Base-by-base conservation (phyloP, 225 moss, liverwort and hornwort genomes). In the Ulota crispa region DNA sequence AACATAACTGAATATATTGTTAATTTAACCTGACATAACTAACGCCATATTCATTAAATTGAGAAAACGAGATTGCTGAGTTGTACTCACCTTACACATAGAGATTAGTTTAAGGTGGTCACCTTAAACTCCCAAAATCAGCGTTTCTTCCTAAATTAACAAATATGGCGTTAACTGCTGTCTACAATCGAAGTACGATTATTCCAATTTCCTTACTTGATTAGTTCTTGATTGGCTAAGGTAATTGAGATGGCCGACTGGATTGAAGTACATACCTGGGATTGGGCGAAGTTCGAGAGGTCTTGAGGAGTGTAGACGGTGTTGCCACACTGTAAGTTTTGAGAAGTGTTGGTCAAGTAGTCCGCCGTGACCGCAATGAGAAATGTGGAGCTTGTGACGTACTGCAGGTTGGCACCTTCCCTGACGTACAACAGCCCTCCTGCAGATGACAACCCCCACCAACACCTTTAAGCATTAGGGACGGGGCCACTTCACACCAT, bases 351-450 rank as follows among this genome's bases (percentile, higher is more conserved):
- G 59, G 78, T 63, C 30, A 91, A 64, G 64, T 87, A 89, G 47
- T 90, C 92, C 14, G 91, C 82, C 30, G 76, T 88, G 11, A 92
- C 82, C 34, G 85, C 84, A 36, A 93, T 77, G 62, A 96, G 84
- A 47, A 89, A 93, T 4, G 96, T 85, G 78, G 93, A 85, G 34
- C 89, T 92, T 21, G 92, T 91, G 27, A 91, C 92, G 62, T 96
- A 96, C 68, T 96, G 96, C n/a, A 92, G 84, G 70, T 94, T 96
- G 83, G 94, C 91, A 11, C 94, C 94, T 10, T 91, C 90, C 54
- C 94, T 86, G 21, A 93, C 80, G 45, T 93, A 96, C 30, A 93
- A 47, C 41, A 96, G 84, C 18, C 96, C 96, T 57, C 94, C 96
- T 96, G n/a, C 14, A 13, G 80, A 54, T 36, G 36, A 64, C 23